Percentiles rank a stretch among this genome's conserved stretches.
Conservation (phyloP, 148 eudicot species). For the Cornus kousa region DNA sequence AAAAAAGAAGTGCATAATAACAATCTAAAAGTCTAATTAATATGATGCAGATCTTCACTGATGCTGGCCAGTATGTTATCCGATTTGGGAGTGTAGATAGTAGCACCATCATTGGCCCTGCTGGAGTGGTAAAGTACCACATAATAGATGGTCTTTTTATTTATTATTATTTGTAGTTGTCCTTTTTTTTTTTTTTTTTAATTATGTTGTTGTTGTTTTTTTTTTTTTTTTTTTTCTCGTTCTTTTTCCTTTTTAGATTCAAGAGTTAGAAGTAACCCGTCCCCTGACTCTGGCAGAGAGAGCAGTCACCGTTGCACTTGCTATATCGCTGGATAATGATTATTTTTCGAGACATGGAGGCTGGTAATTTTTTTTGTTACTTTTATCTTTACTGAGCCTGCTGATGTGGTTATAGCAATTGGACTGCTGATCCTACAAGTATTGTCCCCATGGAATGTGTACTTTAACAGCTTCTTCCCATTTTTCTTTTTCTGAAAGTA, state of each 20-base stretch:
- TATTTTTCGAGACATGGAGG: constrained; percentile 93
- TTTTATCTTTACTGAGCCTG: not conserved
- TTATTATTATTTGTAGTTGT: not conserved
- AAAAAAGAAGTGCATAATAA: not conserved
- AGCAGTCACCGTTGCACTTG: constrained; percentile 92
- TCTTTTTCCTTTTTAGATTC: constrained; percentile 42
- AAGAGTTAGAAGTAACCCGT: constrained; percentile 71
- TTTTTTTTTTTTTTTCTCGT: not conserved
- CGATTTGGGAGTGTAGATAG: constrained; percentile 78
- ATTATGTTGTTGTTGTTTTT: not conserved
- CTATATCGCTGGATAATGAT: constrained; percentile 91
- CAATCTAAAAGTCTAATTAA: constrained; percentile 11
- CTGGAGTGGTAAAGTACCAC: constrained; percentile 39
- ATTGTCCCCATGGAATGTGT: not conserved
- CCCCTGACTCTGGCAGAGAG: constrained; percentile 89
- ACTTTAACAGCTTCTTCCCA: not conserved
- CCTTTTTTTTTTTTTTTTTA: not conserved
- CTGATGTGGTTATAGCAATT: not conserved
- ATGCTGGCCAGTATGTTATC: constrained; percentile 97
- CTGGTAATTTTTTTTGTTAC: constrained; percentile 50
- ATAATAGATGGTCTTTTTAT: not conserved
- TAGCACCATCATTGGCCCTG: constrained; percentile 32
- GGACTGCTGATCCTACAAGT: not conserved
- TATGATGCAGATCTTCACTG: constrained; percentile 72
- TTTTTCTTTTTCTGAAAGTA: not conserved